Evolutionary conservation across 2,329 filamentous ascomycete species (phyloP).

Genomic region (Neurospora crassa): DNA sequence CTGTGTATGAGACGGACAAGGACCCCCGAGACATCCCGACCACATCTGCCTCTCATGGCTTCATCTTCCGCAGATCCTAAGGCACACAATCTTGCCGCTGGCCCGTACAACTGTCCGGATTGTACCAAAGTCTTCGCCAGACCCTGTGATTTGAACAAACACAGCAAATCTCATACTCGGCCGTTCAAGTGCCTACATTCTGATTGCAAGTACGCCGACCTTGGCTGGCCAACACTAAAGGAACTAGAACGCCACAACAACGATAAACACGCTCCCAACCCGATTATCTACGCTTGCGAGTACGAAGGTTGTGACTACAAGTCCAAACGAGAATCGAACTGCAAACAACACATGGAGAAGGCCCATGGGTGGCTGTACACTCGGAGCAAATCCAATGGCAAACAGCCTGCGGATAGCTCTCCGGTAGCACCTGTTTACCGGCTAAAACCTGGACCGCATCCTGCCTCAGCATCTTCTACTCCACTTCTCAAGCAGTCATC

Average conservation of each 20-base stretch:
- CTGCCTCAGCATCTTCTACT: neutral
- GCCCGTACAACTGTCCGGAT: conserved; percentile 14
- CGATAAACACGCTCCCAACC: conserved; percentile 61
- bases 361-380: conserved; percentile 64
- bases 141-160: conserved; percentile 44
- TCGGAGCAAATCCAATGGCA: conserved; percentile 64
- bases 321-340: conserved; percentile 71
- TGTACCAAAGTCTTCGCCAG: conserved; percentile 22
- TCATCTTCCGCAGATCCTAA: conserved; percentile 2
- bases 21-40: neutral
- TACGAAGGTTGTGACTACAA: conserved; percentile 58
- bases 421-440: neutral
- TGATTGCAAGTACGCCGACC: conserved; percentile 58
- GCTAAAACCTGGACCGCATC: conserved; percentile 1
- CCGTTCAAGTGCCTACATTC: conserved; percentile 63
- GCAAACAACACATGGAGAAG: conserved; percentile 83
- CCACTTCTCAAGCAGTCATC: conserved; percentile 1
- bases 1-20: neutral
- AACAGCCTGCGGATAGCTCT: conserved; percentile 24
- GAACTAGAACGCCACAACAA: conserved; percentile 69
- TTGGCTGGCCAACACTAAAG: conserved; percentile 72
- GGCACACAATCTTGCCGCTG: conserved; percentile 1
- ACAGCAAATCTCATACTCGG: conserved; percentile 67
- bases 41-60: conserved; percentile 8
- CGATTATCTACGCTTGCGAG: conserved; percentile 56